These are phyloP conservation scores for Casuarina glauca DNA, from an alignment of 306 rosid species.

Conservation along the genomic window DNA sequence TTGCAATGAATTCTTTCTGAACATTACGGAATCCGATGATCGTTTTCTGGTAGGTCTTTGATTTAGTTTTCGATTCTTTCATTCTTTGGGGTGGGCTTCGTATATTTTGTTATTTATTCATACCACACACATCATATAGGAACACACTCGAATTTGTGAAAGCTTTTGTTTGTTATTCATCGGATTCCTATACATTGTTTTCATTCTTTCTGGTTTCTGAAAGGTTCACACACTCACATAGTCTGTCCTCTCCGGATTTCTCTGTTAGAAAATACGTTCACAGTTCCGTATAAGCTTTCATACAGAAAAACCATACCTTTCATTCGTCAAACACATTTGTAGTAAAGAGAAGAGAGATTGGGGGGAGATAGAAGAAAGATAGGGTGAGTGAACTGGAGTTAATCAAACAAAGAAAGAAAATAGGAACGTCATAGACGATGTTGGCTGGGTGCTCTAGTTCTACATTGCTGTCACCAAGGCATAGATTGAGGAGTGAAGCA, in stretches of 20 bases:
- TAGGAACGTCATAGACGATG: conserved; percentile 67
- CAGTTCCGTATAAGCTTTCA: conserved; percentile 18
- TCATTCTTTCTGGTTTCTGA: conserved; percentile 4
- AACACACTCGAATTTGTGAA: conserved; percentile 50
- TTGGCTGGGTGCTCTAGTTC: conserved; percentile 99
- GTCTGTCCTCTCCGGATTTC: conserved; percentile 48
- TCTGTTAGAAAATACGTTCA: conserved; percentile 17
- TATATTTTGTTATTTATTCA: conserved; percentile 44
- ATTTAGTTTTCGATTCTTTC: conserved; percentile 62
- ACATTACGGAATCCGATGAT: conserved; percentile 97
- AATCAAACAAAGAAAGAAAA: conserved; percentile 27
- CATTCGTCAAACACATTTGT: conserved; percentile 23
- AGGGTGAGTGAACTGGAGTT: conserved; percentile 48
- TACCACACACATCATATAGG: conserved; percentile 49
- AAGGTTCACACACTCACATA: conserved; percentile 58
- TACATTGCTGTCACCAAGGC: conserved; percentile 96
- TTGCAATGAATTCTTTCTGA: conserved; percentile 63
- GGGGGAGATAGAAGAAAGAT: conserved; percentile 32
- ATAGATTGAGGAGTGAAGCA: conserved; percentile 96
- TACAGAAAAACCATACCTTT: conserved; percentile 11
- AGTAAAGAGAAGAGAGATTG: conserved; percentile 37
- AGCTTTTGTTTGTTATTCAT: conserved; percentile 55
- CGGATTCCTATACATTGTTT: conserved; percentile 71
- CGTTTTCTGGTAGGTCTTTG: conserved; percentile 51
- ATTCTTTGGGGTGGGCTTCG: conserved; percentile 60